Conservation (phyloP, 164 flowering plant genomes). For the Taxillus chinensis region DNA sequence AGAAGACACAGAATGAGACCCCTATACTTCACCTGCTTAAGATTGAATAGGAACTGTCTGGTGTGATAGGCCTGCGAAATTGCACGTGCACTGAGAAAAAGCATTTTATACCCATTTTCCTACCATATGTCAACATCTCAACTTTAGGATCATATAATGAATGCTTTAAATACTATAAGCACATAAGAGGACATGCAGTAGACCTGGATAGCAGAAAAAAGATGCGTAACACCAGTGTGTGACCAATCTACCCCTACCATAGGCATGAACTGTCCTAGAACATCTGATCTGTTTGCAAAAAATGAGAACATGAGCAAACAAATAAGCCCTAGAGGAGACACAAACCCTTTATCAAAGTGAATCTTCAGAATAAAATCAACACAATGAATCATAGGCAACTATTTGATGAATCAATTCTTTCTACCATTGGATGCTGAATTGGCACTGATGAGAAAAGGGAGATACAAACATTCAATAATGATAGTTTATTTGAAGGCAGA, state of each 20-base stretch:
- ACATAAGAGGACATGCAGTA: constrained; percentile 11
- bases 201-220: constrained; percentile 94
- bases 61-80: constrained; percentile 86
- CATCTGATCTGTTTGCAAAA: constrained; percentile 68
- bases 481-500: neutral
- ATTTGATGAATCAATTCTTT: too few species aligned
- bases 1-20: neutral
- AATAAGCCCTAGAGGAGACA: neutral
- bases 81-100: constrained; percentile 95
- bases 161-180: neutral
- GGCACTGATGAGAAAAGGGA: too few species aligned
- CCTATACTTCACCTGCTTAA: constrained; percentile 62
- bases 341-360: neutral
- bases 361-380: neutral
- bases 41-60: constrained; percentile 73
- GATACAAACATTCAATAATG: neutral
- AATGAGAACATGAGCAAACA: neutral
- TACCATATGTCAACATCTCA: constrained; percentile 20
- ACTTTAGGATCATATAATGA: too few species aligned
- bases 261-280: constrained; percentile 99
- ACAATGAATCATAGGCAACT: too few species aligned
- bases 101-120: constrained; percentile 94
- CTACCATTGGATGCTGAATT: too few species aligned
- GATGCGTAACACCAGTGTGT: constrained; percentile 88
- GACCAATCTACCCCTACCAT: constrained; percentile 96